Percentiles rank a stretch among this genome's conserved stretches.
phyloP scores from a whole-genome alignment of 164 flowering plant species.

The Piper longum region DNA sequence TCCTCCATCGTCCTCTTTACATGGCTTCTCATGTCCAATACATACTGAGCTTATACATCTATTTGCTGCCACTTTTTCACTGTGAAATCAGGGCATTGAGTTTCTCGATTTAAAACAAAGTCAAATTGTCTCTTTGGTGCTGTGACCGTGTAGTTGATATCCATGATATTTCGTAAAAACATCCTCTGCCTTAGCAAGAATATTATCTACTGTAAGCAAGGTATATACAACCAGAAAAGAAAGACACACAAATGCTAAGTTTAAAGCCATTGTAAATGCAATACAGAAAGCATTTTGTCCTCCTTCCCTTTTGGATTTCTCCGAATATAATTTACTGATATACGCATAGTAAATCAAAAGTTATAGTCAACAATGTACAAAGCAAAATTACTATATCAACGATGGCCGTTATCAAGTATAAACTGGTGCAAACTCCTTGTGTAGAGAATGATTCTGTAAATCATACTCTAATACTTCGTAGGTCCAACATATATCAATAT shows the following conservation, averaged over 20 bases:
- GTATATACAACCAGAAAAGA: background rate
- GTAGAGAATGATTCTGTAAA: too few species aligned
- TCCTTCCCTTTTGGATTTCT: too few species aligned
- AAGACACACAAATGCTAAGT: background rate
- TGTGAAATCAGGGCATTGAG: slow-evolving; percentile 19
- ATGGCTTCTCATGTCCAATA: slow-evolving; percentile 23
- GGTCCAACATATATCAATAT: too few species aligned
- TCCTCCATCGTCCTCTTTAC: slow-evolving; percentile 14
- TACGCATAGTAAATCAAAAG: too few species aligned
- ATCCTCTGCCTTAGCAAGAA: slow-evolving; percentile 29
- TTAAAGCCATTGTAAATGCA: background rate
- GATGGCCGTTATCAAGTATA: too few species aligned
- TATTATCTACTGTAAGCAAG: too few species aligned
- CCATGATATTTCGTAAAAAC: slow-evolving; percentile 29
- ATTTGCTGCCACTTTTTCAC: slow-evolving; percentile 18
- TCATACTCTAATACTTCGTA: too few species aligned
- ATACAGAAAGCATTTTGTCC: too few species aligned
- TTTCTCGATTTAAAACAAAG: slow-evolving; percentile 51
- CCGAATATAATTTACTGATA: background rate
- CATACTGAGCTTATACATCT: slow-evolving; percentile 26
- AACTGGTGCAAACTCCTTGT: too few species aligned
- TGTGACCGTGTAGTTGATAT: slow-evolving; percentile 35
- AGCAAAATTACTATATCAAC: too few species aligned
- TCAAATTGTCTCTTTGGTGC: slow-evolving; percentile 76
- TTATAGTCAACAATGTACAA: too few species aligned